phyloP scores from a whole-genome alignment of 768 basidiomycete species.

The Gloeostereum incarnatum region DNA sequence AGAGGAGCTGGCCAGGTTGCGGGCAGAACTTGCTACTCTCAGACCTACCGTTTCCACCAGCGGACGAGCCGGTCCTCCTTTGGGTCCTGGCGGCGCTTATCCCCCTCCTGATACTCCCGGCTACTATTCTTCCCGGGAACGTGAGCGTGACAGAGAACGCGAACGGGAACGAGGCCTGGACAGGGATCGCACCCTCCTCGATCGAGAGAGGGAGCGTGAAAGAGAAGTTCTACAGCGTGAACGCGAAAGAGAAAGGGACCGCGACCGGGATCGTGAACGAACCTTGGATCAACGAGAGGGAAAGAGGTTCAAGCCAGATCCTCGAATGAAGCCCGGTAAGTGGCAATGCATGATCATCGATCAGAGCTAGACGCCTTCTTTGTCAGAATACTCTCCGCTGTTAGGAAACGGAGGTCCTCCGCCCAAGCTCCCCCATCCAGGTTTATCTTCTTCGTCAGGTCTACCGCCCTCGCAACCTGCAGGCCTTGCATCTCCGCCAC shows the following conservation, averaged over 20 bases:
- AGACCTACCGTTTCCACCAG: constrained; percentile 30
- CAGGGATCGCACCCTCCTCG: constrained; percentile 13
- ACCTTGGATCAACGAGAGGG: constrained; percentile 24
- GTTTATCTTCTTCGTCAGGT: constrained; percentile 14
- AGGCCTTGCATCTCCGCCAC: constrained; percentile 13
- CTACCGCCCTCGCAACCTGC: constrained; percentile 8
- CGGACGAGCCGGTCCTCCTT: constrained; percentile 18
- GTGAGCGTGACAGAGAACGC: constrained; percentile 7
- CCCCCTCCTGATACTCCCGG: constrained; percentile 19
- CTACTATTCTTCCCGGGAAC: constrained; percentile 4
- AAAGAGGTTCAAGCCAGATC: constrained; percentile 37
- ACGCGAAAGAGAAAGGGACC: constrained; percentile 24
- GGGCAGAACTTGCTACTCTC: constrained; percentile 53
- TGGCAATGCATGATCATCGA: constrained; percentile 36
- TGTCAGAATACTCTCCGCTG: not conserved
- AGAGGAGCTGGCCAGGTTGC: constrained; percentile 66
- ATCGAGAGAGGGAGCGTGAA: constrained; percentile 24
- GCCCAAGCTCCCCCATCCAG: constrained; percentile 27
- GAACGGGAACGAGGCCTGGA: constrained; percentile 23
- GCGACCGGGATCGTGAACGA: constrained; percentile 27
- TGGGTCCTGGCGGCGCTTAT: constrained; percentile 8
- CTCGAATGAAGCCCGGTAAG: too few species aligned
- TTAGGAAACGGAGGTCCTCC: constrained; percentile 21
- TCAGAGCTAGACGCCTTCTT: not conserved
- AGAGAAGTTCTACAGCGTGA: too few species aligned